Conservation (phyloP, 2,329 filamentous ascomycete species). For the Laburnicola sp. region DNA sequence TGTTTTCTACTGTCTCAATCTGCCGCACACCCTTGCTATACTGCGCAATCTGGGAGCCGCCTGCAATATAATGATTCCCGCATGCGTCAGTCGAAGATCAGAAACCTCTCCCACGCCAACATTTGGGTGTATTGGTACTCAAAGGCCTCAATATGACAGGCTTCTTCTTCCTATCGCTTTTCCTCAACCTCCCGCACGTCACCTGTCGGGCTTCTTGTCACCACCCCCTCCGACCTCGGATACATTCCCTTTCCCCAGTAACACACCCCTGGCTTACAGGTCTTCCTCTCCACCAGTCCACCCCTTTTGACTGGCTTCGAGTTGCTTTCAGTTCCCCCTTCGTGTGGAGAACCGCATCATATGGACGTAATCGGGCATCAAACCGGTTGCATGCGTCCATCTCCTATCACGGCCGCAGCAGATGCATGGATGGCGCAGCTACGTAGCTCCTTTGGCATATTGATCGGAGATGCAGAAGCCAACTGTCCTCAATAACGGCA, state of each 20-base stretch:
- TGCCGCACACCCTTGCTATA: constrained; percentile 14
- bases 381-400: not conserved
- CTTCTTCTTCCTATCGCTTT: not conserved
- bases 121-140: constrained; percentile 20
- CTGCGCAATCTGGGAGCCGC: constrained; percentile 19
- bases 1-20: constrained; percentile 6
- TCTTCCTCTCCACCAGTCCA: not conserved
- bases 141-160: constrained; percentile 6
- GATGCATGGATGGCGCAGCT: not conserved
- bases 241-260: not conserved
- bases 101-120: constrained; percentile 1
- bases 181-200: not conserved
- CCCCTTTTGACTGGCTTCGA: not conserved
- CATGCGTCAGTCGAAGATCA: constrained; percentile 6
- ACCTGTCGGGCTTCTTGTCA: not conserved
- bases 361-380: too few species aligned
- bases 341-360: too few species aligned
- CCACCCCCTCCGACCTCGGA: not conserved
- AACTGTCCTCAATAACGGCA: not conserved
- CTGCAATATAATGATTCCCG: constrained; percentile 14
- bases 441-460: not conserved
- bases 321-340: not conserved
- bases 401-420: not conserved
- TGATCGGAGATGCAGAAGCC: not conserved
- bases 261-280: not conserved